These are phyloP conservation scores for Ogataea kodamae DNA, from an alignment of 805 yeast genomes.

Conservation along the genomic window DNA sequence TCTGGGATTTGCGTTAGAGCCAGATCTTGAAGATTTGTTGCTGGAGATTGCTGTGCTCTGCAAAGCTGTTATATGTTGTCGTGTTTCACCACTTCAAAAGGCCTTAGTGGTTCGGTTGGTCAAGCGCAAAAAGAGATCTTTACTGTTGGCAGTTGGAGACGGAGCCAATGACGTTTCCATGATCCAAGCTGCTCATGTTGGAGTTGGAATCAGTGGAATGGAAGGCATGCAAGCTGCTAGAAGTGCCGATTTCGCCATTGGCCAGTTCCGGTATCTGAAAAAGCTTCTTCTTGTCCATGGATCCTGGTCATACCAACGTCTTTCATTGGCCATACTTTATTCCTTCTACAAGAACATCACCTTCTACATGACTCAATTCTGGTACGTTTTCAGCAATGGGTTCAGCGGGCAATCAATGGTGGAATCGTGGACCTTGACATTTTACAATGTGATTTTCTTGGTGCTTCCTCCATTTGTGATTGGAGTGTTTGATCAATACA, in stretches of 20 bases:
- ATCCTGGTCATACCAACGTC: conserved; percentile 94
- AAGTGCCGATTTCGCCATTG: conserved; percentile 95
- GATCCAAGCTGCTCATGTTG: conserved; percentile 99
- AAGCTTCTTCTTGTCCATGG: conserved; percentile 91
- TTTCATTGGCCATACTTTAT: conserved; percentile 86
- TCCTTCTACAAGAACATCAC: conserved; percentile 96
- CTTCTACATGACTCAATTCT: conserved; percentile 94
- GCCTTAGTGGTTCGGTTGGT: conserved; percentile 95
- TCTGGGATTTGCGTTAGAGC: conserved; percentile 77
- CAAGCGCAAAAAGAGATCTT: conserved; percentile 71
- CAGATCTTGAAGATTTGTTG: conserved; percentile 72
- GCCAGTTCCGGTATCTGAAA: conserved; percentile 84
- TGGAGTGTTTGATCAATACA: conserved; percentile 96
- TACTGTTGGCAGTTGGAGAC: conserved; percentile 91
- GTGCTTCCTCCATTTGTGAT: conserved; percentile 94
- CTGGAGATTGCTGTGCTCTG: conserved; percentile 80
- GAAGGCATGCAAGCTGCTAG: conserved; percentile 99
- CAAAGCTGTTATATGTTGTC: conserved; percentile 95
- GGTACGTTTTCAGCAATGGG: conserved; percentile 92
- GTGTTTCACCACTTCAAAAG: conserved; percentile 96
- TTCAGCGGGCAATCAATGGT: conserved; percentile 94
- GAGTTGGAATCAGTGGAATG: conserved; percentile 98
- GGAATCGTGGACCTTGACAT: conserved; percentile 97
- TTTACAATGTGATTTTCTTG: conserved; percentile 90
- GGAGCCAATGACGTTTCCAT: conserved; percentile 99